phyloP scores from a whole-genome alignment of 1,139 yeast species.

The Geotrichum europaeum region DNA sequence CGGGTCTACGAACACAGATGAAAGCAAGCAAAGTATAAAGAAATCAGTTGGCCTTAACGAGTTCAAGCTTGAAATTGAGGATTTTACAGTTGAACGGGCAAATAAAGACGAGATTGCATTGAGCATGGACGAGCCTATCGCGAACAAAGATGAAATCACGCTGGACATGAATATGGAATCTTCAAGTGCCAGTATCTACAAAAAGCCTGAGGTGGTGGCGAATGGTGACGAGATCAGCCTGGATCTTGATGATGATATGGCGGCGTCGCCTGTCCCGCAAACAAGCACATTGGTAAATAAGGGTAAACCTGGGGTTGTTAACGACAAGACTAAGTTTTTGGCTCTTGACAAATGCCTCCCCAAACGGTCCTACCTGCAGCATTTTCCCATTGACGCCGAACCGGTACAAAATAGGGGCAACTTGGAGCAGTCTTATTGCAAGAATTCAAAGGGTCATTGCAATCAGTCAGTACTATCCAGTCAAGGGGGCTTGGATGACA shows the following conservation, averaged over 20 bases:
- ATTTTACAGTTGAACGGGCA: not conserved
- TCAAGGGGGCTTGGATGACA: not conserved
- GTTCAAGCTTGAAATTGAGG: not conserved
- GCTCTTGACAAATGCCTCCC: slow-evolving; percentile 85
- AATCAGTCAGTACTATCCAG: not conserved
- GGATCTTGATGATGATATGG: not conserved
- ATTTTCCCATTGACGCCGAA: slow-evolving; percentile 32
- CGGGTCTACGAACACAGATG: slow-evolving; percentile 7
- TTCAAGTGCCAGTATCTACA: not conserved
- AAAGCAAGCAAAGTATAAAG: slow-evolving; percentile 5
- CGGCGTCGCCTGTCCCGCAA: not conserved
- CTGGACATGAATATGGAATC: slow-evolving; percentile 5
- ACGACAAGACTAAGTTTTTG: slow-evolving; percentile 50
- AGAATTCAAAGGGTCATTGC: not conserved
- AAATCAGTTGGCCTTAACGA: not conserved
- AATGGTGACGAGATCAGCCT: not conserved
- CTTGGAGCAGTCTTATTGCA: not conserved
- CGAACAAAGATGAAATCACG: slow-evolving; percentile 8
- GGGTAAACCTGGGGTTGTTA: not conserved
- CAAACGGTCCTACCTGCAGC: slow-evolving; percentile 48
- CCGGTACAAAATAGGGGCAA: not conserved
- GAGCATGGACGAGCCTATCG: not conserved
- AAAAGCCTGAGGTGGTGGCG: not conserved
- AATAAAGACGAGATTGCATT: slow-evolving; percentile 1
- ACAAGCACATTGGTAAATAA: not conserved